Base-by-base conservation (phyloP, 2,329 filamentous ascomycete species). In the Diaporthe destruens region DNA sequence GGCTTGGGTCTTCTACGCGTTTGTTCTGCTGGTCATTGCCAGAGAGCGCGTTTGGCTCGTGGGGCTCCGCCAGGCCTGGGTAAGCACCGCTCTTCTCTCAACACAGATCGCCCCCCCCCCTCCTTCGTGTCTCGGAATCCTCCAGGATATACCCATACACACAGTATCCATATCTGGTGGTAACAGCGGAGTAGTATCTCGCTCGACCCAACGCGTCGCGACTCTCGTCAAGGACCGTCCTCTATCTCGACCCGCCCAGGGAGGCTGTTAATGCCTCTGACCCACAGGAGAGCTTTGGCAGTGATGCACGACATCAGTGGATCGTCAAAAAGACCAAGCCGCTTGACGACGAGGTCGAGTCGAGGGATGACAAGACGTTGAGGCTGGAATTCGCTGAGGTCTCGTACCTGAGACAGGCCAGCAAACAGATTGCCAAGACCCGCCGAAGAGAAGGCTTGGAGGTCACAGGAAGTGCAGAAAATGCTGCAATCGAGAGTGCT, bases 21-120 rank as follows among this genome's bases (percentile, higher is more conserved):
- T 98, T 80, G 87, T 99, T 73, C 91, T 98, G 82, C 96, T 94
- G 82, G 94, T 94, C 78, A 90, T 99, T 70, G 94, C 94, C 39
- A 91, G 96, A 74, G 96, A 99, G 82, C 92, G 92, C 79, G 92
- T 99, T 77, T 98, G 92, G 87, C 97, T 95, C 82, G 94, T 98
- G 84, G 97, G 97, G 78, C 84, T 98, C 68, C 93, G 96, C 75
- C 96, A 98, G 83, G 96, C 96, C 0, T 98, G 97, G 44, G 44
- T 49, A 49, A 49, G 44, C 44, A n/a, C 44, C 5, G 44, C 44
- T 49, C 20, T 49, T 49, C 44, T 49, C 44, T n/a, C 44, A n/a
- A 9, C 20, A 49, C 44, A n/a, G 9, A n/a, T n/a, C 44, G 2
- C 29, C 29, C 29, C 29, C 29, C n/a, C 44, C 44, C 44, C 2